Evolutionary conservation across 176 grass and related monocot species (phyloP), one percentile per base, ranked within the genome.

Genomic region (Panicum miliaceum): DNA sequence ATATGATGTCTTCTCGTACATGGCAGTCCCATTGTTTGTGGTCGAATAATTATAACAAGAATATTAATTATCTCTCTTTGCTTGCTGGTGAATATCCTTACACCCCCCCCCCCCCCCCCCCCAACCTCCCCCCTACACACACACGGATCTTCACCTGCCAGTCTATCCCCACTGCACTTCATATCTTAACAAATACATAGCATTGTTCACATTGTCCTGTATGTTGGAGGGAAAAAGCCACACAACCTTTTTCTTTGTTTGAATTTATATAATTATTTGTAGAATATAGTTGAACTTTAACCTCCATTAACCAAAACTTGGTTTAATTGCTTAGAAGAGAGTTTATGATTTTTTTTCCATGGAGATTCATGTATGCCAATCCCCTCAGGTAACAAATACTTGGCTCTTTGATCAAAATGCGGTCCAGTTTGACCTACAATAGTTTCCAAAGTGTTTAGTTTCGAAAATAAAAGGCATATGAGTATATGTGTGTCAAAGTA

Each of bases 141-240:
- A 7, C 25, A 47, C 37, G 6, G 45, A 48, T 12, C 1, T 53
- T 75, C 62, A 37, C 32, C 2, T 52, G 69, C 22, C 45, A 38
- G 15, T 20, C 32, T 63, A 12, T 42, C 23, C 51, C 15, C 8
- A 19, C 4, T 86, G 11, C 29, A 79, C n/a, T 62, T 68, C 29
- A 54, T 60, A 61, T 16, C 16, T 12, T 56, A 47, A 81, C 15
- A 62, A 75, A 86, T 74, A 67, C 79, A 36, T 57, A 50, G 12
- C 0, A 37, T 52, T 22, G 2, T 26, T 4, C 34, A 64, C 32
- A 71, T 51, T 73, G 45, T 52, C 60, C 32, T 64, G 16, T 67
- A 67, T 37, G 6, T 26, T 40, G n/a, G 14, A 22, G 15, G n/a
- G 80, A 60, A 61, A 12, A 45, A 15, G 46, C 46, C 8, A 61